Evolutionary conservation across 768 basidiomycete genomes (phyloP), one percentile per base, ranked within the genome.

Genomic region (Russula earlei): DNA sequence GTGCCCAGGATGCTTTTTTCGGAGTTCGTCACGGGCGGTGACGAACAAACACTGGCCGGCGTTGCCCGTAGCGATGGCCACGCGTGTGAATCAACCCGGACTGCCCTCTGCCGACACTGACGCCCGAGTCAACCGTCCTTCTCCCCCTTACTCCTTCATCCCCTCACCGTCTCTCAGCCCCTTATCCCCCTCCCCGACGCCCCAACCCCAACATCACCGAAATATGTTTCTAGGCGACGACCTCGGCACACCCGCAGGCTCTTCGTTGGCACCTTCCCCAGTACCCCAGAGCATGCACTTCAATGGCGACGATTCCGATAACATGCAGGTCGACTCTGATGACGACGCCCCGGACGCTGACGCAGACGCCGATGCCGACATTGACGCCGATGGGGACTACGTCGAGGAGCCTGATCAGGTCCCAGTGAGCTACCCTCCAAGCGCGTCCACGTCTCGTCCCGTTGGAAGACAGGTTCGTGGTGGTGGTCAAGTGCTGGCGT

Each of bases 291-390:
- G 56, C 49, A 72, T 73, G 69, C 84, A 82, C 43, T 67, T 68
- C 71, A 72, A 71, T 60, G 73, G 74, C 58, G 72, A 74, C 59
- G 71, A 73, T 64, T 50, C 56, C 62, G 66, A 82, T 64, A 79
- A 81, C 67, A 87, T 87, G 85, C 77, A 84, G 66, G 70, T 86
- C 70, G 84, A 87, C 76, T 81, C 80, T 60, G 76, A 77, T 70
- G 67, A 69, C 63, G 68, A 66, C 52, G 59, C 68, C 40, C 65
- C 63, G 51, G 63, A 62, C 52, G 65, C 65, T 49, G 69, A 70
- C 52, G 69, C 69, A 50, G 78, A 78, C 62, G 72, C 74, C 55
- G 83, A 83, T 67, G 72, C 75, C 54, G 84, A 86, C 63, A 76
- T 81, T 40, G 83, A 84, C 62, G 80, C 76, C 64, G 81, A 81